Evolutionary conservation across 345 rosid species (phyloP).

Genomic region (Corymbia maculata): DNA sequence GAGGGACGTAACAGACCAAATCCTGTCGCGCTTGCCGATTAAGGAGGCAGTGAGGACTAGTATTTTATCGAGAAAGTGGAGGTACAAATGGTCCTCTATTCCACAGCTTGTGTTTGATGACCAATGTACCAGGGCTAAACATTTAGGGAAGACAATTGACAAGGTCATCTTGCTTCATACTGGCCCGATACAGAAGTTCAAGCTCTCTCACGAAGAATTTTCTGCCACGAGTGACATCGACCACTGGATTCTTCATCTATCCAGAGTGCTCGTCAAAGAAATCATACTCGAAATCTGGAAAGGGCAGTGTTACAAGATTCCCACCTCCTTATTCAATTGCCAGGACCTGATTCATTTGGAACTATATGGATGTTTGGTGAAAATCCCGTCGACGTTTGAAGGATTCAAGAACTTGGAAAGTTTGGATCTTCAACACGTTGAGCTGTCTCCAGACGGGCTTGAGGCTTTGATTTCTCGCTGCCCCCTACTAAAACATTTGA

Average conservation of each 20-base stretch:
- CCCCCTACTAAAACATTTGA: not conserved
- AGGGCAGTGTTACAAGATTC: conserved; percentile 1
- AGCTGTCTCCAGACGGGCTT: not conserved
- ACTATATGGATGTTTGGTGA: not conserved
- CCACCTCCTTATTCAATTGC: not conserved
- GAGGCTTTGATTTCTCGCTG: not conserved
- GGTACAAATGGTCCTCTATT: not conserved
- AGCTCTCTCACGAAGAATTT: conserved; percentile 54
- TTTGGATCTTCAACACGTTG: not conserved
- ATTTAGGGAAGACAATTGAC: conserved; percentile 39
- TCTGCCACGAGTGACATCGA: conserved; percentile 42
- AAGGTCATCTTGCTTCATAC: conserved; percentile 47
- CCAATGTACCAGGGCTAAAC: conserved; percentile 22
- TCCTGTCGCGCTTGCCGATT: not conserved
- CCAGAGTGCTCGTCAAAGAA: conserved; percentile 35
- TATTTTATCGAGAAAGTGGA: not conserved
- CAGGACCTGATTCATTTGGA: not conserved
- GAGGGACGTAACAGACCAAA: not conserved
- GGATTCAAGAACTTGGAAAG: not conserved
- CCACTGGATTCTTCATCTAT: conserved; percentile 48
- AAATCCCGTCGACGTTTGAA: not conserved
- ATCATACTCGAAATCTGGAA: conserved; percentile 55
- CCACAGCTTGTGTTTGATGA: not conserved
- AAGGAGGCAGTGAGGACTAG: not conserved
- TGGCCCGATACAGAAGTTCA: conserved; percentile 43